Evolutionary conservation across 2,329 filamentous ascomycete species (phyloP).

Genomic region (Coniella lustricola): DNA sequence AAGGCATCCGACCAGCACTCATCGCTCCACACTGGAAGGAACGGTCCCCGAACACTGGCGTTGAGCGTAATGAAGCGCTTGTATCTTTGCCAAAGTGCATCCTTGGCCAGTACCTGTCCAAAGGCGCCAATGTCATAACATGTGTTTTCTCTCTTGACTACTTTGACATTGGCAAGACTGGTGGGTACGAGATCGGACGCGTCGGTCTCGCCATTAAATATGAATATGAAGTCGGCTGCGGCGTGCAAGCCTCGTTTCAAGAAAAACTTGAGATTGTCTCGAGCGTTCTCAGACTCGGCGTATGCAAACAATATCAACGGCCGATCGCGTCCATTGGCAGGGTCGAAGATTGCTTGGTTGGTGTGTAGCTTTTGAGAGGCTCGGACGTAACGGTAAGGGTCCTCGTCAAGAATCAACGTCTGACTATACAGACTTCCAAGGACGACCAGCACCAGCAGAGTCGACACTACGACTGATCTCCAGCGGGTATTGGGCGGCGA

Average conservation of each 20-base stretch:
- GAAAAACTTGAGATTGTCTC: slow-evolving; percentile 27
- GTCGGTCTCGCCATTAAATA: slow-evolving; percentile 26
- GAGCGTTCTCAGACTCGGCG: slow-evolving; percentile 23
- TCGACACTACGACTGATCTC: not conserved
- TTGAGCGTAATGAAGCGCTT: slow-evolving; percentile 27
- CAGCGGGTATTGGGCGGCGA: not conserved
- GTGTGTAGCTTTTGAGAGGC: not conserved
- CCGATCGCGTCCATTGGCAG: not conserved
- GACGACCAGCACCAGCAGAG: not conserved
- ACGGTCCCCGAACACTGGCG: slow-evolving; percentile 26
- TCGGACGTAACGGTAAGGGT: not conserved
- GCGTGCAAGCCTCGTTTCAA: slow-evolving; percentile 26
- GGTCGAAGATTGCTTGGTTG: not conserved
- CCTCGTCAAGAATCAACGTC: not conserved
- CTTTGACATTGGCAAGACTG: slow-evolving; percentile 21
- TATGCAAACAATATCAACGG: slow-evolving; percentile 27
- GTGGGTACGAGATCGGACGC: slow-evolving; percentile 19
- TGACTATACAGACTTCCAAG: not conserved
- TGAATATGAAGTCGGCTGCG: slow-evolving; percentile 29
- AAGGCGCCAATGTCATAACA: slow-evolving; percentile 27
- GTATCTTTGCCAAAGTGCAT: slow-evolving; percentile 26
- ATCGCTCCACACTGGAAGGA: slow-evolving; percentile 24
- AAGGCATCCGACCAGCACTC: slow-evolving; percentile 29
- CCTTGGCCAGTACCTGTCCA: slow-evolving; percentile 23
- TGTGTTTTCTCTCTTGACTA: slow-evolving; percentile 21